phyloP scores from a whole-genome alignment of 1,139 yeast genomes.

The Hemisphaericaspora subhashii region DNA sequence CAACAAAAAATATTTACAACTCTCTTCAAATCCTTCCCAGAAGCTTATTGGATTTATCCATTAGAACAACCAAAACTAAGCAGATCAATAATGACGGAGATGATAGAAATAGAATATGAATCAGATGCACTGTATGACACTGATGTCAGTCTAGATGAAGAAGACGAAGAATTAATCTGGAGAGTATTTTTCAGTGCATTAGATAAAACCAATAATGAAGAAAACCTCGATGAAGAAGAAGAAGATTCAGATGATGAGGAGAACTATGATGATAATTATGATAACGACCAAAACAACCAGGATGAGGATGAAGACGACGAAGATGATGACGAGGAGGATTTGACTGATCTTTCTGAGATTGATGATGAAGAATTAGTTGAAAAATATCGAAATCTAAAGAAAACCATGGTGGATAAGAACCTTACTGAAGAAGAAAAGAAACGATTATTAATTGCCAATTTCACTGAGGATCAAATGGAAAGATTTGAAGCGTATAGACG shows the following conservation, averaged over 20 bases:
- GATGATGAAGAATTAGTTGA: conserved; percentile 39
- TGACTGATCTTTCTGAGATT: conserved; percentile 32
- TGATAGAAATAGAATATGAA: conserved; percentile 4
- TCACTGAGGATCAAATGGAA: conserved; percentile 82
- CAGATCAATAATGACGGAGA: background rate
- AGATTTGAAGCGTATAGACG: conserved; percentile 87
- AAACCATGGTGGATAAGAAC: conserved; percentile 21
- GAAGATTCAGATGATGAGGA: conserved; percentile 10
- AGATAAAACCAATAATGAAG: conserved; percentile 15
- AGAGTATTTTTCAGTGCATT: conserved; percentile 39
- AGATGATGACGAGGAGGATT: conserved; percentile 17
- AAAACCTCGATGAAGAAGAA: background rate
- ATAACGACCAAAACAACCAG: conserved; percentile 15
- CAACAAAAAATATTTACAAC: too few species aligned
- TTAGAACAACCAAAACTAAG: background rate
- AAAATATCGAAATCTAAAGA: conserved; percentile 29
- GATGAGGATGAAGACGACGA: conserved; percentile 11
- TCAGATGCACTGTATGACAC: conserved; percentile 20
- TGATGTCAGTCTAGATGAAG: conserved; percentile 47
- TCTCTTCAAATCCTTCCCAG: too few species aligned
- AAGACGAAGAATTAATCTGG: conserved; percentile 49
- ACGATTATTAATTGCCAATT: conserved; percentile 66
- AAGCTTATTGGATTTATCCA: too few species aligned
- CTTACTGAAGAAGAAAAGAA: conserved; percentile 52
- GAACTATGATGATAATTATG: conserved; percentile 26